Percentiles rank a stretch among this genome's conserved stretches.
Evolutionary conservation across 2,329 filamentous ascomycete species (phyloP).

Genomic region (Lecanicillium sp.): DNA sequence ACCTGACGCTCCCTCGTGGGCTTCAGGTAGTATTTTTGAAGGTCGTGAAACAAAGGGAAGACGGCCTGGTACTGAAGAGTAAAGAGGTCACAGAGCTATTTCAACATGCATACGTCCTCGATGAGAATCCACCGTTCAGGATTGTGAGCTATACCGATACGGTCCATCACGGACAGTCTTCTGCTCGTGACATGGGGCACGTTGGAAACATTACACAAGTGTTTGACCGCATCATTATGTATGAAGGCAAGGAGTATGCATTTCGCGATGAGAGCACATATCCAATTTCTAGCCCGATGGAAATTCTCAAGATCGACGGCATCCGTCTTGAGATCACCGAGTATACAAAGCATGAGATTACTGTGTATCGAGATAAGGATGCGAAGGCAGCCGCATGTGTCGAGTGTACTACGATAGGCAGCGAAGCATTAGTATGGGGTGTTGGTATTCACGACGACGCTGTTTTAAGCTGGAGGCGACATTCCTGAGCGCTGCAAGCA

Average conservation of each 20-base stretch:
- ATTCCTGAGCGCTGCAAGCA: slow-evolving; percentile 76
- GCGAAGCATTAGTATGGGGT: slow-evolving; percentile 73
- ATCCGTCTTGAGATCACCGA: slow-evolving; percentile 86
- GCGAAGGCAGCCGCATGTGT: slow-evolving; percentile 96
- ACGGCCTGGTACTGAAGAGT: slow-evolving; percentile 79
- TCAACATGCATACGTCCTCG: slow-evolving; percentile 78
- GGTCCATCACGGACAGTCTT: slow-evolving; percentile 67
- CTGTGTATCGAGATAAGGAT: slow-evolving; percentile 65
- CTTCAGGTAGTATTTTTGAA: slow-evolving; percentile 87
- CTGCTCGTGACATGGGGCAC: slow-evolving; percentile 64
- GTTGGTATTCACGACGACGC: slow-evolving; percentile 90
- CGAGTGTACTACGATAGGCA: slow-evolving; percentile 68
- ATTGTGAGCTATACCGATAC: slow-evolving; percentile 89
- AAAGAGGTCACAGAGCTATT: slow-evolving; percentile 85
- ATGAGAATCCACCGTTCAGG: slow-evolving; percentile 74
- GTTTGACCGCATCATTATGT: slow-evolving; percentile 77
- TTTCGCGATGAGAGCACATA: slow-evolving; percentile 80
- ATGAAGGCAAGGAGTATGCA: slow-evolving; percentile 73
- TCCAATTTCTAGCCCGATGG: slow-evolving; percentile 80
- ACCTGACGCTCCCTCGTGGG: slow-evolving; percentile 86
- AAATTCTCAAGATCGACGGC: slow-evolving; percentile 72
- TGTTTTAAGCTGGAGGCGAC: slow-evolving; percentile 79
- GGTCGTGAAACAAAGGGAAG: slow-evolving; percentile 76
- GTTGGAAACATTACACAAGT: slow-evolving; percentile 72
- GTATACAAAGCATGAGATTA: slow-evolving; percentile 94